Evolutionary conservation across 441 rosid species (phyloP).

Genomic region (Cnidoscolus chayamansa): DNA sequence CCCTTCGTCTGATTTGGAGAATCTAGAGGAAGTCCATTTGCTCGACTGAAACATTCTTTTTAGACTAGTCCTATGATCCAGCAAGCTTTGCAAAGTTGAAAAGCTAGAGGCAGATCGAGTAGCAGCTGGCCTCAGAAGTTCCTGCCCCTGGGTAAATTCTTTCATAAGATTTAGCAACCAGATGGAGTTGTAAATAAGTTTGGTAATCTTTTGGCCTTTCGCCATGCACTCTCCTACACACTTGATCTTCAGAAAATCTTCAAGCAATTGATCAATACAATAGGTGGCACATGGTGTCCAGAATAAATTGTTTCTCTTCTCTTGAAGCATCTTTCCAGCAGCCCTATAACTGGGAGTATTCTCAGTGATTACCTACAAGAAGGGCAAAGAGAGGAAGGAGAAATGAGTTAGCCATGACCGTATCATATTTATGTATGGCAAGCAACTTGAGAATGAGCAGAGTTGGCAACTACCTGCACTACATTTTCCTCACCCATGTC

Average conservation of each 20-base stretch:
- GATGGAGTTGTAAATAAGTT: conserved; percentile 53
- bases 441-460: no score
- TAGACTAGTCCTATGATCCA: conserved; percentile 64
- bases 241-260: conserved; percentile 63
- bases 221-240: conserved; percentile 67
- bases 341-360: conserved; percentile 54
- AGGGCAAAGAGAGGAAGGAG: no score
- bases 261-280: conserved; percentile 69
- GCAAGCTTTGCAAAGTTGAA: conserved; percentile 55
- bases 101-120: conserved; percentile 47
- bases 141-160: conserved; percentile 61
- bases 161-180: conserved; percentile 62
- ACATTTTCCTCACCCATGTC: conserved; percentile 89
- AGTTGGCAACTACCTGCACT: conserved; percentile 47
- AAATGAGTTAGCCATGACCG: no score
- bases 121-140: conserved; percentile 66
- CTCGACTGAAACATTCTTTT: conserved; percentile 73
- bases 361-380: conserved; percentile 58
- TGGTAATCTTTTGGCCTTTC: conserved; percentile 69
- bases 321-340: conserved; percentile 91
- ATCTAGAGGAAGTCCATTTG: conserved; percentile 62
- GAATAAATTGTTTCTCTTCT: conserved; percentile 72
- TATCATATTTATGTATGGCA: no score
- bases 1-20: conserved; percentile 58
- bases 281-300: conserved; percentile 82